Conservation (phyloP, 306 rosid genomes). For the Pterocarpus macrocarpus region DNA sequence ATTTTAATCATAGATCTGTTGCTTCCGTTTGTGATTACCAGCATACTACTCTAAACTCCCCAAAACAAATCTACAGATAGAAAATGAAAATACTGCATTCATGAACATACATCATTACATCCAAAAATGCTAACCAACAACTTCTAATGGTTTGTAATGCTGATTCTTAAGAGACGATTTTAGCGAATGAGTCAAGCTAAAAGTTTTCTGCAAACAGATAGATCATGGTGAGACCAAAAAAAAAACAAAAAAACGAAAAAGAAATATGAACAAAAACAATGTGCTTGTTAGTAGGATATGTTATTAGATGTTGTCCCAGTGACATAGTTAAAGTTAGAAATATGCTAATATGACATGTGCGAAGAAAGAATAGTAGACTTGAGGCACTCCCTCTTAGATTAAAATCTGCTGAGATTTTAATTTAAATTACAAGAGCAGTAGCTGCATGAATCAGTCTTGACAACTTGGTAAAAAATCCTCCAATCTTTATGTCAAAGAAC, state of each 20-base stretch:
- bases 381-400: not conserved
- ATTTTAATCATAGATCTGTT: not conserved
- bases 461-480: not conserved
- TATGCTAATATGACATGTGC: not conserved
- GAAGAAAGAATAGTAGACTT: not conserved
- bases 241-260: not conserved
- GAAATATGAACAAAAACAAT: not conserved
- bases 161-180: no score
- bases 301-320: not conserved
- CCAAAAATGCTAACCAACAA: no score
- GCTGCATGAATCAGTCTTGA: not conserved
- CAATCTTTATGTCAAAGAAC: not conserved
- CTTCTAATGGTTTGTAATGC: no score
- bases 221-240: not conserved
- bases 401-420: not conserved
- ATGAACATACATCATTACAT: no score
- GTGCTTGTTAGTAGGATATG: no score
- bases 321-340: slow-evolving; percentile 24
- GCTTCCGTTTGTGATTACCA: no score
- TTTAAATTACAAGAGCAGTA: not conserved
- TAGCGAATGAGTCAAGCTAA: no score
- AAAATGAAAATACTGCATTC: no score
- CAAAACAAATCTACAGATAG: no score
- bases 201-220: not conserved
- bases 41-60: no score